Evolutionary conservation across 2,329 filamentous ascomycete genomes (phyloP).

Genomic region (Colletotrichum euphorbiae): DNA sequence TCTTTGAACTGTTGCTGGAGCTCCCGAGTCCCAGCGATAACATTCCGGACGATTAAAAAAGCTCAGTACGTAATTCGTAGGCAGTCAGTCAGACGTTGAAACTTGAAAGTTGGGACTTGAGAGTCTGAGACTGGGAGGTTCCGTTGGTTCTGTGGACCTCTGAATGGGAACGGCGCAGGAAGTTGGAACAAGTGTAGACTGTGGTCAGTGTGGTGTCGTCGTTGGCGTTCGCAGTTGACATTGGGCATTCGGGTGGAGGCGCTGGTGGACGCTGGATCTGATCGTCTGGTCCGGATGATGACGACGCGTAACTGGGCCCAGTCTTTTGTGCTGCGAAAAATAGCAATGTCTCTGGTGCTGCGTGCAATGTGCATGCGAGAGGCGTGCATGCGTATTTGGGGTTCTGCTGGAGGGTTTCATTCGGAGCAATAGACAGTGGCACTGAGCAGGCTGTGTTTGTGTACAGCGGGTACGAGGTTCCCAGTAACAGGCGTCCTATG

Average conservation of each 20-base stretch:
- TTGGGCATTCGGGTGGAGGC: constrained; percentile 21
- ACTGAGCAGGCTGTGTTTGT: constrained; percentile 27
- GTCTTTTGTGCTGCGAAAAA: constrained; percentile 37
- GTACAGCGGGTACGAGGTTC: constrained; percentile 21
- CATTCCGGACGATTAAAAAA: constrained; percentile 15
- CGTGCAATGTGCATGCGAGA: too few relatives aligned
- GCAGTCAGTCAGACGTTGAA: neutral
- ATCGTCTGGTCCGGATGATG: constrained; percentile 9
- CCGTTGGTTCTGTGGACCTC: constrained; percentile 7
- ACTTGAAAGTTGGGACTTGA: neutral
- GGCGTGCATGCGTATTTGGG: constrained; percentile 16
- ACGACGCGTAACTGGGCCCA: constrained; percentile 38
- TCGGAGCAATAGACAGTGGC: constrained; percentile 26
- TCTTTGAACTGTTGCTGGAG: neutral
- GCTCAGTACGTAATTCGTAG: neutral
- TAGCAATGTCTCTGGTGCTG: constrained; percentile 23
- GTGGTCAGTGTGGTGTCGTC: neutral
- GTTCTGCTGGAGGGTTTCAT: constrained; percentile 26
- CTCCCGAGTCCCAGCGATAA: neutral
- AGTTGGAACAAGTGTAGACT: constrained; percentile 8
- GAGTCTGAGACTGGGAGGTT: neutral
- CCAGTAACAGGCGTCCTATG: constrained; percentile 1
- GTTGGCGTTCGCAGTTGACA: constrained; percentile 16
- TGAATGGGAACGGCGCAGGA: constrained; percentile 9
- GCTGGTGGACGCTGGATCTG: constrained; percentile 3